A percentile compares a stretch with the other conserved stretches of the same genome.
Conservation (phyloP, 257 asterid genomes). For the Haberlea rhodopensis region DNA sequence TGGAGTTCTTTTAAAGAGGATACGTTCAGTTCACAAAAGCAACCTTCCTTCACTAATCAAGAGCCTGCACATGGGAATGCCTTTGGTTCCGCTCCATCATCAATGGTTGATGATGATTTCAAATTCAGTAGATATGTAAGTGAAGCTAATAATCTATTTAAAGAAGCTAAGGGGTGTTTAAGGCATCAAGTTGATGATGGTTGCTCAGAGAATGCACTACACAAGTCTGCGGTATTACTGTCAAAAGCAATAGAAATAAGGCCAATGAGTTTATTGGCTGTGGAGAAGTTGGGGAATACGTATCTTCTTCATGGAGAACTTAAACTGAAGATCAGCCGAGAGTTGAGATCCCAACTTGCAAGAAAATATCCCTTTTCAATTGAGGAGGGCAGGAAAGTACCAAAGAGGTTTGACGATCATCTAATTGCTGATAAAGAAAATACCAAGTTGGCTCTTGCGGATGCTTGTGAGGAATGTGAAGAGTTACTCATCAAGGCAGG, state of each 20-base stretch:
- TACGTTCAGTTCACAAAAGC: constrained; percentile 26
- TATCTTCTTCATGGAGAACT: constrained; percentile 91
- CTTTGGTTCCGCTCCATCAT: constrained; percentile 31
- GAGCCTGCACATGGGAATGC: constrained; percentile 32
- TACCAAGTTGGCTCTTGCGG: constrained; percentile 50
- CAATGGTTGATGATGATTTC: constrained; percentile 44
- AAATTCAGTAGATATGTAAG: constrained; percentile 55
- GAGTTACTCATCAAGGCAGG: constrained; percentile 82
- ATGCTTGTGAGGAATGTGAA: constrained; percentile 84
- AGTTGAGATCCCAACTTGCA: constrained; percentile 60
- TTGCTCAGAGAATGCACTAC: constrained; percentile 56
- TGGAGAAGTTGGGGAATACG: constrained; percentile 78
- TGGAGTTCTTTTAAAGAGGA: constrained; percentile 34
- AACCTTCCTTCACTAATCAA: constrained; percentile 22
- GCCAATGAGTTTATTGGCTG: constrained; percentile 91
- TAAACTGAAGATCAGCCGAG: constrained; percentile 62
- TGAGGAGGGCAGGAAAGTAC: constrained; percentile 34
- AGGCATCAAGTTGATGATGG: constrained; percentile 36
- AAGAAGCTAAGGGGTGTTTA: constrained; percentile 64
- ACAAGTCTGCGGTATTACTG: constrained; percentile 57
- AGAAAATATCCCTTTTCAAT: constrained; percentile 32
- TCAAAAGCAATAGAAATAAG: constrained; percentile 68
- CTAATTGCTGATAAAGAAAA: constrained; percentile 40
- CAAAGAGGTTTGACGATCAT: constrained; percentile 33
- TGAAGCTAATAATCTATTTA: constrained; percentile 67